phyloP scores from a whole-genome alignment of 768 basidiomycete species.

The Termitomyces sp. region DNA sequence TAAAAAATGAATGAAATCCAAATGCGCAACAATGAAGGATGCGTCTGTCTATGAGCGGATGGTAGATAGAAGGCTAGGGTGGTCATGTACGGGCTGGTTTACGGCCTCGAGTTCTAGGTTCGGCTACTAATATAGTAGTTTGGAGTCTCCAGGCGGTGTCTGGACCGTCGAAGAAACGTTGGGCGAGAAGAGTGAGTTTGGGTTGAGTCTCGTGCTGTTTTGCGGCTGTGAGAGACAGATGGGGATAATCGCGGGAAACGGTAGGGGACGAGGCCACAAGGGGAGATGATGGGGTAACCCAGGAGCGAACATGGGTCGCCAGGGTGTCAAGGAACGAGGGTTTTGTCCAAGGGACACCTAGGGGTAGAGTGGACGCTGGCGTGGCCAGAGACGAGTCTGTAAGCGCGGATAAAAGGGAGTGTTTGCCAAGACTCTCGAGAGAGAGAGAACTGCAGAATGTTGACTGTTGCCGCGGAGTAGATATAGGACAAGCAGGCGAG shows the following conservation, averaged over 20 bases:
- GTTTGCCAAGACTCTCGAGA: constrained; percentile 27
- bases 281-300: constrained; percentile 32
- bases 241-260: constrained; percentile 13
- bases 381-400: constrained; percentile 50
- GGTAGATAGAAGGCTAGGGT: constrained; percentile 13
- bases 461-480: constrained; percentile 26
- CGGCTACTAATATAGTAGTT: constrained; percentile 1
- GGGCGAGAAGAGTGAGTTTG: constrained; percentile 2
- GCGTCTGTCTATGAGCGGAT: constrained; percentile 8
- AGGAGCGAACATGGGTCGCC: constrained; percentile 37
- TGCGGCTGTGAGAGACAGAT: constrained; percentile 1
- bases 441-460: constrained; percentile 20
- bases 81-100: constrained; percentile 30
- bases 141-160: neutral
- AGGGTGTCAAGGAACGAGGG: constrained; percentile 31
- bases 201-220: constrained; percentile 2
- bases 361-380: constrained; percentile 32
- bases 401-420: constrained; percentile 28
- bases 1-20: neutral
- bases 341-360: constrained; percentile 25
- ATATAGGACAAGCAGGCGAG: constrained; percentile 24
- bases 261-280: constrained; percentile 19
- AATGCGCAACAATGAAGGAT: constrained; percentile 3
- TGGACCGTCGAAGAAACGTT: constrained; percentile 14
- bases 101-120: constrained; percentile 34